phyloP scores from a whole-genome alignment of 257 asterid genomes.

The Solanum stenotomum region DNA sequence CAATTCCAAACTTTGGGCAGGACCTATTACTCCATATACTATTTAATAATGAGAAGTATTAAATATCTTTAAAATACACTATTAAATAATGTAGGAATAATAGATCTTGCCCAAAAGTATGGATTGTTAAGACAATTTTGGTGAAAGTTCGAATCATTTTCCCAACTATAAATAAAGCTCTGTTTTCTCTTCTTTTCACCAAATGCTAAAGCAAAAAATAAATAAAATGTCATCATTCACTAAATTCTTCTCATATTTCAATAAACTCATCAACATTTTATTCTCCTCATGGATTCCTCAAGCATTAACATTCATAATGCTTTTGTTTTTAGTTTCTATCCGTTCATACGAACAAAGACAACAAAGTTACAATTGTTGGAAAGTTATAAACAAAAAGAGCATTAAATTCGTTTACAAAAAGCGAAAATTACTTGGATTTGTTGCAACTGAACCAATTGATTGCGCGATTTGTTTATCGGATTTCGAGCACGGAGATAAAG shows the following conservation, averaged over 20 bases:
- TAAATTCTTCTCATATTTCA: conserved; percentile 14
- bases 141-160: no score
- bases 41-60: no score
- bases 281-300: conserved; percentile 31
- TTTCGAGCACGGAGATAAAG: background rate
- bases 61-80: no score
- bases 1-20: no score
- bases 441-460: background rate
- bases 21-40: no score
- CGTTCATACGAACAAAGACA: conserved; percentile 4
- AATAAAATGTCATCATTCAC: conserved; percentile 25
- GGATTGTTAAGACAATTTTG: no score
- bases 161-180: background rate
- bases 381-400: conserved; percentile 28
- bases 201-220: background rate
- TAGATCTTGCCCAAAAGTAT: no score
- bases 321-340: conserved; percentile 3
- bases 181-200: background rate
- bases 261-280: conserved; percentile 9
- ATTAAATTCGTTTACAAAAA: conserved; percentile 15
- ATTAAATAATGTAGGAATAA: no score
- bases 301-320: conserved; percentile 16
- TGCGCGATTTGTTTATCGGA: background rate
- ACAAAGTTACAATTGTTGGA: conserved; percentile 14
- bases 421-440: background rate